These are phyloP conservation scores for Cicer arietinum DNA, from an alignment of 306 rosid species.

Conservation along the genomic window DNA sequence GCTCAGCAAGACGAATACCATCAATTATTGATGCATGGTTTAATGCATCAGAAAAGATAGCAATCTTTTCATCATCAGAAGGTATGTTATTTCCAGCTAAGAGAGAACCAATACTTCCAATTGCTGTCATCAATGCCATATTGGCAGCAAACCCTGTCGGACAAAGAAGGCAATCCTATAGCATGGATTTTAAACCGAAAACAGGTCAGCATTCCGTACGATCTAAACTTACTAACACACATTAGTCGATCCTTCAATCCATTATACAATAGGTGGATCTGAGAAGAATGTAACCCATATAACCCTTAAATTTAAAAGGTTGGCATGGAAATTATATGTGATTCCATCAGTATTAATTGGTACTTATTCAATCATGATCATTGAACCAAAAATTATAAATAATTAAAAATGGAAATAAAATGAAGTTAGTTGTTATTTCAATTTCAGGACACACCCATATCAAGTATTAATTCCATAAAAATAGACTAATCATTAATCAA, in stretches of 20 bases:
- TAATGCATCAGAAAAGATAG: slow-evolving; percentile 84
- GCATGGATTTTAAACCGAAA: slow-evolving; percentile 58
- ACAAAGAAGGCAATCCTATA: slow-evolving; percentile 99
- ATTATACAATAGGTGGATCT: slow-evolving; percentile 22
- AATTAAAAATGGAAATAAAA: slow-evolving; percentile 9
- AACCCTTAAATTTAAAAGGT: slow-evolving; percentile 18
- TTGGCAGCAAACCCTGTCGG: slow-evolving; percentile 99
- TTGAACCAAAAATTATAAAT: slow-evolving; percentile 1
- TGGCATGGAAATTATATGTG: slow-evolving; percentile 1
- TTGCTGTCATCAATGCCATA: slow-evolving; percentile 90
- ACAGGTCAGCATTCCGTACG: slow-evolving; percentile 54
- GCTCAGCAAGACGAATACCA: slow-evolving; percentile 88
- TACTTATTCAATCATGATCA: background rate
- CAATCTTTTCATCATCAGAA: slow-evolving; percentile 70
- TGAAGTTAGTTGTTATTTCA: slow-evolving; percentile 7
- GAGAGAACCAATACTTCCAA: slow-evolving; percentile 83
- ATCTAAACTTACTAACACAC: slow-evolving; percentile 33
- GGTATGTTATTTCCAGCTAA: slow-evolving; percentile 60
- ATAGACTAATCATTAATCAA: background rate
- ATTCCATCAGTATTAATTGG: slow-evolving; percentile 28
- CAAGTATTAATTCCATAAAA: slow-evolving; percentile 20
- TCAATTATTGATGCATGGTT: slow-evolving; percentile 97
- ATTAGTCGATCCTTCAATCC: slow-evolving; percentile 37
- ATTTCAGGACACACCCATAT: background rate
- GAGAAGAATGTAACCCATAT: slow-evolving; percentile 30